Evolutionary conservation across 2,329 filamentous ascomycete species (phyloP).

Genomic region (Aspergillus ibericus): DNA sequence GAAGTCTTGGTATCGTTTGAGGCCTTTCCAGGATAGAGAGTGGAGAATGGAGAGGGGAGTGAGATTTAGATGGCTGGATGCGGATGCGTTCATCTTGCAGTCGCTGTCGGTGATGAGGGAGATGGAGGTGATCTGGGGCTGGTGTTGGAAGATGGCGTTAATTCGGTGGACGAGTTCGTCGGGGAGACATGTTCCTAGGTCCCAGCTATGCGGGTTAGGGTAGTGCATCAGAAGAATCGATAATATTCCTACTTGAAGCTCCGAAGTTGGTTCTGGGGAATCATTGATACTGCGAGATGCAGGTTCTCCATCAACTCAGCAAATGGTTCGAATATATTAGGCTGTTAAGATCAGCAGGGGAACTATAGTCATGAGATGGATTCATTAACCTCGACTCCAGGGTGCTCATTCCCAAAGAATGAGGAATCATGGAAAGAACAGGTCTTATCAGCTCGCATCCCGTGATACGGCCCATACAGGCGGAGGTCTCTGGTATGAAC

Average conservation of each 20-base stretch:
- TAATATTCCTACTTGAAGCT: background rate
- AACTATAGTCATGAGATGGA: background rate
- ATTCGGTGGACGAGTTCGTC: background rate
- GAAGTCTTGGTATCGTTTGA: background rate
- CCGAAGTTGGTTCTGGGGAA: background rate
- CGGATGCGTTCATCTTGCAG: background rate
- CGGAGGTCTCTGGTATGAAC: background rate
- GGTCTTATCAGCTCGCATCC: background rate
- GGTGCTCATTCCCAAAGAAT: background rate
- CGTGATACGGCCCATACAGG: background rate
- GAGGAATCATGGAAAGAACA: background rate
- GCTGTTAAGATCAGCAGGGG: background rate
- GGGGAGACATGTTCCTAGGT: background rate
- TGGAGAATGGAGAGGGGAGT: background rate
- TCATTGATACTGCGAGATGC: background rate
- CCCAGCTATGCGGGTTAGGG: background rate
- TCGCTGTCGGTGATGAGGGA: background rate
- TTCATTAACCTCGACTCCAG: background rate
- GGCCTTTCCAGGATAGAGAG: background rate
- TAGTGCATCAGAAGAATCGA: background rate
- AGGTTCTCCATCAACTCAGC: background rate
- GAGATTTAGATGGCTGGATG: background rate
- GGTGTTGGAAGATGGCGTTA: background rate
- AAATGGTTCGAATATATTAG: background rate
- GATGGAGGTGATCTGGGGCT: background rate